Evolutionary conservation across 2,329 filamentous ascomycete species (phyloP).

Genomic region (Clarireedia hainanense): DNA sequence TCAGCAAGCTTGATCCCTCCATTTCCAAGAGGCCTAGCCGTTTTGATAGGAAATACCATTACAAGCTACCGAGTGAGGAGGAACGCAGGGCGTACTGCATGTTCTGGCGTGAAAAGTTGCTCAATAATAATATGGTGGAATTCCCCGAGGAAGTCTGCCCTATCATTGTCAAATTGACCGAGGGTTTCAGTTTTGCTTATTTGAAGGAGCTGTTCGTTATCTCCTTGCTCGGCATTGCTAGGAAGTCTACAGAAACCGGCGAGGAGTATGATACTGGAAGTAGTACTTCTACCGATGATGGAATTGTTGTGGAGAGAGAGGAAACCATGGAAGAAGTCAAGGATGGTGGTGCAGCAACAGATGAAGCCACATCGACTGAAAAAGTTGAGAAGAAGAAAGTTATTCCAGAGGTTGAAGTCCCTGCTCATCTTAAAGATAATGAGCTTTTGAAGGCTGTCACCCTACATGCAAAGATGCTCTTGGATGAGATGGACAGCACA

Average conservation of each 20-base stretch:
- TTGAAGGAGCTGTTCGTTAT: slow-evolving; percentile 63
- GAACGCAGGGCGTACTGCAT: slow-evolving; percentile 51
- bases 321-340: not conserved
- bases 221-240: slow-evolving; percentile 47
- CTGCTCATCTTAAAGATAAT: slow-evolving; percentile 17
- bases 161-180: slow-evolving; percentile 51
- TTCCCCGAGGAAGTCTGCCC: slow-evolving; percentile 51
- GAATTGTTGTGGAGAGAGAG: slow-evolving; percentile 8
- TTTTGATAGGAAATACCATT: slow-evolving; percentile 60
- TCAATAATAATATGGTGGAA: slow-evolving; percentile 45
- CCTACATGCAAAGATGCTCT: slow-evolving; percentile 15
- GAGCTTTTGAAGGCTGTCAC: slow-evolving; percentile 17
- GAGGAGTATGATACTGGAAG: slow-evolving; percentile 49
- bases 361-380: not conserved
- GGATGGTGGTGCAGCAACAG: not conserved
- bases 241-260: slow-evolving; percentile 31
- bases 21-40: slow-evolving; percentile 57
- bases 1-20: slow-evolving; percentile 59
- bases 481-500: slow-evolving; percentile 24
- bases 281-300: slow-evolving; percentile 7
- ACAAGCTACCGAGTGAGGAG: slow-evolving; percentile 46
- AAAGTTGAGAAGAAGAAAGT: slow-evolving; percentile 6
- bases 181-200: slow-evolving; percentile 61
- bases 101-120: slow-evolving; percentile 54
- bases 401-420: slow-evolving; percentile 16